phyloP scores from a whole-genome alignment of 192 early-diverging fungal species.

The Lunasporangiospora selenospora region DNA sequence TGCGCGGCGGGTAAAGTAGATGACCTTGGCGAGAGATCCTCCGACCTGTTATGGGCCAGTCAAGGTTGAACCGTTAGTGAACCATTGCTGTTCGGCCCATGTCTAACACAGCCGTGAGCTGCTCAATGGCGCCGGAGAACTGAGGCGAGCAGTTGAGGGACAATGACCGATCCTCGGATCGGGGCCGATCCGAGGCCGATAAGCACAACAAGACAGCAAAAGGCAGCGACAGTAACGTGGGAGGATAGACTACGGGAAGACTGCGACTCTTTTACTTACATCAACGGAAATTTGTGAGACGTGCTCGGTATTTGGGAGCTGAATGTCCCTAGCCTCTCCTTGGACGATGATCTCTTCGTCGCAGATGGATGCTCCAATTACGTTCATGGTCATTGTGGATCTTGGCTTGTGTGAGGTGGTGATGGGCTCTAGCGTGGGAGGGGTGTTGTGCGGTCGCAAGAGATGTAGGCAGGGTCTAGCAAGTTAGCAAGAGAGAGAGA shows the following conservation, averaged over 20 bases:
- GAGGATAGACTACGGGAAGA: neutral
- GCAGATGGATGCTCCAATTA: conserved; percentile 59
- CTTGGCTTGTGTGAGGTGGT: neutral
- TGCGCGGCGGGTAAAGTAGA: conserved; percentile 65
- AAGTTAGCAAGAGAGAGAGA: neutral
- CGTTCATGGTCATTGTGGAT: conserved; percentile 55
- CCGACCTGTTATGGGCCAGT: conserved; percentile 66
- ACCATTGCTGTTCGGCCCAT: neutral
- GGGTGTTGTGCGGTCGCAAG: neutral
- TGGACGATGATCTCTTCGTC: conserved; percentile 53
- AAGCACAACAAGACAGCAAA: conserved; percentile 3
- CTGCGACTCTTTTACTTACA: conserved; percentile 53
- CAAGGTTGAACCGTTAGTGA: no score
- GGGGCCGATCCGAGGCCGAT: conserved; percentile 71
- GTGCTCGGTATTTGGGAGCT: conserved; percentile 83
- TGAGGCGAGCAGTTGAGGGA: no score
- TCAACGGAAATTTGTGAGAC: conserved; percentile 92
- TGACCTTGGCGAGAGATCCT: conserved; percentile 76
- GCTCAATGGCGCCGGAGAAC: neutral
- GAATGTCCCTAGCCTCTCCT: conserved; percentile 77
- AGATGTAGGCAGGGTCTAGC: neutral
- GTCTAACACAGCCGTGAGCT: neutral
- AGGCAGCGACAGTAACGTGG: neutral
- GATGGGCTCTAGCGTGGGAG: no score
- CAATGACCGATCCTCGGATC: no score